Percentiles rank a stretch among this genome's conserved stretches.
phyloP scores from a whole-genome alignment of 1,284 basidiomycete genomes.

The Leccinum brunneo-olivaceum region DNA sequence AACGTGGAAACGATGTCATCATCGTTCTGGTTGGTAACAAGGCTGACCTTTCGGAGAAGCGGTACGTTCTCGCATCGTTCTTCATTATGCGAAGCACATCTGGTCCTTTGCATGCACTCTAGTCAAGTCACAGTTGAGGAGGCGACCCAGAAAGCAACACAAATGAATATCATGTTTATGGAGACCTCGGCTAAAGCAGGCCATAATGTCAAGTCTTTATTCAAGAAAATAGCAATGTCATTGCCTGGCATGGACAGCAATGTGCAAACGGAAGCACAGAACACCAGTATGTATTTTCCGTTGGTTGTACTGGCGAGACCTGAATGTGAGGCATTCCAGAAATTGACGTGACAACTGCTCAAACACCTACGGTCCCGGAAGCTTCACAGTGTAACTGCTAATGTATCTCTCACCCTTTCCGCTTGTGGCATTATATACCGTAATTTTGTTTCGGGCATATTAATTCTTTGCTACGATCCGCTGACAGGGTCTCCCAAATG shows the following conservation, averaged over 20 bases:
- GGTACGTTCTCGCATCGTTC: constrained; percentile 42
- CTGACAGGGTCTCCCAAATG: constrained; percentile 6
- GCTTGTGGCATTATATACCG: constrained; percentile 28
- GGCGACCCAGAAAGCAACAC: constrained; percentile 88
- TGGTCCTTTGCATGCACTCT: constrained; percentile 10
- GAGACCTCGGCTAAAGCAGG: constrained; percentile 99
- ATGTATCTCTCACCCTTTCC: constrained; percentile 14
- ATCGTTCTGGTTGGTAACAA: constrained; percentile 99
- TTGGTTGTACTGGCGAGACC: not conserved
- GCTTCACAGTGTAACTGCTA: constrained; percentile 74
- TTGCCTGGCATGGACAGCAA: constrained; percentile 94
- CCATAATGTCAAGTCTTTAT: constrained; percentile 97
- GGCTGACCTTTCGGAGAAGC: constrained; percentile 92
- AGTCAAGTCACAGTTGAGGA: constrained; percentile 99
- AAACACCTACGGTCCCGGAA: constrained; percentile 61
- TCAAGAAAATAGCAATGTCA: constrained; percentile 99
- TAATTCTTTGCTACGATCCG: constrained; percentile 12
- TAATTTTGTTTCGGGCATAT: constrained; percentile 16
- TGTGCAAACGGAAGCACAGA: constrained; percentile 58
- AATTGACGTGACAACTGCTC: constrained; percentile 74
- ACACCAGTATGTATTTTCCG: constrained; percentile 53
- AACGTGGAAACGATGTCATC: constrained; percentile 96
- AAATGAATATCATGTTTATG: constrained; percentile 97
- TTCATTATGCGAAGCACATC: not conserved
- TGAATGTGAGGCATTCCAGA: constrained; percentile 38